Percentiles rank a stretch among this genome's conserved stretches.
Conservation (phyloP, 2,329 filamentous ascomycete genomes). For the Talaromyces funiculosus region DNA sequence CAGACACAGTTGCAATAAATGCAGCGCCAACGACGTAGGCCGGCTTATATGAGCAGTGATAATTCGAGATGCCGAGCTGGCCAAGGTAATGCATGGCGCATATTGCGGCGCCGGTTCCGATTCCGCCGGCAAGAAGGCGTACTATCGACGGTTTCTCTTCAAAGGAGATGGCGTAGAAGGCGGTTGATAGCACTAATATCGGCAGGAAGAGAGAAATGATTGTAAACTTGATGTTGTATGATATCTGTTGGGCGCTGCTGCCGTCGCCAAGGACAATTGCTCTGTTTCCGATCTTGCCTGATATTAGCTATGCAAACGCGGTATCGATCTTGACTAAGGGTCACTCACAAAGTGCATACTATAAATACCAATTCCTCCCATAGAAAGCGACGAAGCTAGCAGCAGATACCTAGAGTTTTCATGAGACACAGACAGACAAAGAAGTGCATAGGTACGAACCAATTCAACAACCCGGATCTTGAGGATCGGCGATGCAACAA, state of each 20-base stretch:
- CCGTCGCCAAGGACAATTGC: slow-evolving; percentile 67
- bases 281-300: slow-evolving; percentile 2
- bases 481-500: slow-evolving; percentile 71
- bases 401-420: slow-evolving; percentile 51
- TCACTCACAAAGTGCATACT: slow-evolving; percentile 83
- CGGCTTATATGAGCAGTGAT: slow-evolving; percentile 57
- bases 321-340: slow-evolving; percentile 29
- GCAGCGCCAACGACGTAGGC: slow-evolving; percentile 62
- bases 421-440: neutral
- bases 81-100: slow-evolving; percentile 85
- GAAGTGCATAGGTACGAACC: slow-evolving; percentile 48
- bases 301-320: neutral
- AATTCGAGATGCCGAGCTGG: slow-evolving; percentile 77
- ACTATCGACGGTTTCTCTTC: slow-evolving; percentile 53
- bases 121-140: slow-evolving; percentile 58
- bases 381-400: slow-evolving; percentile 59
- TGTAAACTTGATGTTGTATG: slow-evolving; percentile 67
- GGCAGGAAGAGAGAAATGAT: slow-evolving; percentile 75
- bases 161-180: slow-evolving; percentile 64
- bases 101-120: slow-evolving; percentile 67
- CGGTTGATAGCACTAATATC: slow-evolving; percentile 65
- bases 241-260: slow-evolving; percentile 59
- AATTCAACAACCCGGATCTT: slow-evolving; percentile 61
- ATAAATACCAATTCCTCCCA: slow-evolving; percentile 71
- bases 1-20: slow-evolving; percentile 67